phyloP scores from a whole-genome alignment of 805 yeast genomes.

The Priceomyces medius region DNA sequence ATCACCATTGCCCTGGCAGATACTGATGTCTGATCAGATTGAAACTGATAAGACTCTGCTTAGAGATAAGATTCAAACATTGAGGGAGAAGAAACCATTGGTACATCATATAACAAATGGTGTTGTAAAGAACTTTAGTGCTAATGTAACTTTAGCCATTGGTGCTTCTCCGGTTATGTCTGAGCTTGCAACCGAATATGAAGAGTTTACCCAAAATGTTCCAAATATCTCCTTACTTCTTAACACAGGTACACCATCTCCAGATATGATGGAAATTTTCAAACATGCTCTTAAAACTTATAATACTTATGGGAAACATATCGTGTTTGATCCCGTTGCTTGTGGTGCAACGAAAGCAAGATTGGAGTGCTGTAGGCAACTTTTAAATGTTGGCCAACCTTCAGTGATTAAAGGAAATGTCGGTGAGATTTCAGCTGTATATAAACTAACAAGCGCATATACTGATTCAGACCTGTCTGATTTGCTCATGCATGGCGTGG shows the following conservation, averaged over 20 bases:
- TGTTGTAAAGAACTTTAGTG: constrained; percentile 87
- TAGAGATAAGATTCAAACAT: constrained; percentile 11
- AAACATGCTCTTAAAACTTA: constrained; percentile 57
- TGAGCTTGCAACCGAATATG: constrained; percentile 65
- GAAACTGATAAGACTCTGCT: background rate
- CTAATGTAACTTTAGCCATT: constrained; percentile 78
- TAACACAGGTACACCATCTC: constrained; percentile 73
- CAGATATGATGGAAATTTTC: constrained; percentile 42
- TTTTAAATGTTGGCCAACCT: constrained; percentile 58
- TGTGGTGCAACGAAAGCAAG: constrained; percentile 77
- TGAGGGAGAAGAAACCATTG: constrained; percentile 48
- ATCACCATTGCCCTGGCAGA: constrained; percentile 25
- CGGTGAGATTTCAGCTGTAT: constrained; percentile 75
- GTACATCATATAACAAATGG: constrained; percentile 86
- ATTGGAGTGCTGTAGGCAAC: constrained; percentile 40
- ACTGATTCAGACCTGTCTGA: constrained; percentile 15
- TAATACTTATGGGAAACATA: constrained; percentile 54
- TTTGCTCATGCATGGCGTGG: constrained; percentile 70
- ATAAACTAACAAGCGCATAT: constrained; percentile 27
- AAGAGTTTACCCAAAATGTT: constrained; percentile 53
- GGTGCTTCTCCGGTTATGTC: constrained; percentile 93
- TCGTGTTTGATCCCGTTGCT: constrained; percentile 91
- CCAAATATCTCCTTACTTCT: constrained; percentile 59
- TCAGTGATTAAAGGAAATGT: constrained; percentile 80
- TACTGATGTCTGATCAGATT: background rate